A percentile compares a stretch with the other conserved stretches of the same genome.
These are phyloP conservation scores for Astragalus glycyphyllos DNA, from an alignment of 306 rosid species.

Conservation along the genomic window DNA sequence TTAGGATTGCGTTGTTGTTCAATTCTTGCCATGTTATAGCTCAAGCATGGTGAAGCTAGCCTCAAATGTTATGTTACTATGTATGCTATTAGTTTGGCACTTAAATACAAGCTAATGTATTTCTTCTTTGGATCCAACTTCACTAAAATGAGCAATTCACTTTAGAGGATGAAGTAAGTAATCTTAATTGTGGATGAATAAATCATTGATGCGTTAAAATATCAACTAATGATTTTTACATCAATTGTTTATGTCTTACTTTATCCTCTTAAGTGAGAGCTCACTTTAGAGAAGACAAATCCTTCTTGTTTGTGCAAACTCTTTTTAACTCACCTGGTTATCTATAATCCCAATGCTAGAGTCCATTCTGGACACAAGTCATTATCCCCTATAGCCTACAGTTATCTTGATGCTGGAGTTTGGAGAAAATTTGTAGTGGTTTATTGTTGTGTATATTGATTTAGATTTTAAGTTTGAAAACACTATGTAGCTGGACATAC, in stretches of 20 bases:
- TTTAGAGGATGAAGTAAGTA: constrained; percentile 26
- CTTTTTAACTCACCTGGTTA: too few species aligned
- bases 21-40: background rate
- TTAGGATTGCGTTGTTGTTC: constrained; percentile 12
- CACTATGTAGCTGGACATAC: too few species aligned
- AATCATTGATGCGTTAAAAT: background rate
- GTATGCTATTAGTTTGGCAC: constrained; percentile 37
- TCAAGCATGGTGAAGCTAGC: constrained; percentile 33
- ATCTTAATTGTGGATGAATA: constrained; percentile 8
- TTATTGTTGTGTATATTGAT: too few species aligned
- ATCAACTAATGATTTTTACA: constrained; percentile 18
- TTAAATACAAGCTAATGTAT: constrained; percentile 38
- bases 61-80: background rate
- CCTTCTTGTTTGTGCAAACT: constrained; percentile 43
- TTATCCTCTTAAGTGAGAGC: constrained; percentile 22
- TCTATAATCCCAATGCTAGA: too few species aligned
- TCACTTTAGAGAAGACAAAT: constrained; percentile 6
- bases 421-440: too few species aligned
- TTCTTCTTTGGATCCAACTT: constrained; percentile 38
- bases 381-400: too few species aligned
- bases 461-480: too few species aligned
- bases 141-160: constrained; percentile 9
- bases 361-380: too few species aligned
- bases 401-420: too few species aligned
- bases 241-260: constrained; percentile 32